A percentile compares a stretch with the other conserved stretches of the same genome.
Conservation (phyloP, 768 basidiomycete species). For the Boletus pseudopeckii region DNA sequence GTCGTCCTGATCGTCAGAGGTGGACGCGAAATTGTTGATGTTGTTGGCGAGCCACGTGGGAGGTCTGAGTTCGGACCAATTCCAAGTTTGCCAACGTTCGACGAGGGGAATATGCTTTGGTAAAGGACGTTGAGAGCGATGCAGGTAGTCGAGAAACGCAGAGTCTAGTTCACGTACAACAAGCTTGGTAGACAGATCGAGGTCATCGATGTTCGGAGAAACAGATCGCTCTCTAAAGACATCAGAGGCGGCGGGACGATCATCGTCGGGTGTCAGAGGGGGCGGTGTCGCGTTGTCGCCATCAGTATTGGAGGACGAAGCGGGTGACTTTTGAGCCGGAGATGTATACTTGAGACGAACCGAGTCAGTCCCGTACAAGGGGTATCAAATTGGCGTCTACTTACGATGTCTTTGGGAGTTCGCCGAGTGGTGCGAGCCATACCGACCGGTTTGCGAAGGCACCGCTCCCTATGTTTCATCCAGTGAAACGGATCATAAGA, state of each 20-base stretch:
- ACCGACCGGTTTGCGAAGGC: conserved; percentile 44
- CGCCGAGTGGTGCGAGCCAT: conserved; percentile 13
- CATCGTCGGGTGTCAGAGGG: conserved; percentile 37
- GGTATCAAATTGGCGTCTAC: background rate
- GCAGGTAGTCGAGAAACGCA: conserved; percentile 22
- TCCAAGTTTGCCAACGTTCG: conserved; percentile 34
- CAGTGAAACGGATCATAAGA: conserved; percentile 66
- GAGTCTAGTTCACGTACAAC: conserved; percentile 26
- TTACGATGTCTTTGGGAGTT: conserved; percentile 24
- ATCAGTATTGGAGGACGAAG: conserved; percentile 30
- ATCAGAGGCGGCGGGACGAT: conserved; percentile 17
- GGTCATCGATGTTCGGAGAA: conserved; percentile 21
- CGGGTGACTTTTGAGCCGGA: conserved; percentile 20
- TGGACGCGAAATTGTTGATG: background rate
- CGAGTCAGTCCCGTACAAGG: conserved; percentile 1
- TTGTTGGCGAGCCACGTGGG: conserved; percentile 25
- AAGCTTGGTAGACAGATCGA: conserved; percentile 14
- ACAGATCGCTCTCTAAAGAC: conserved; percentile 25
- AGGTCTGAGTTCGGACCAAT: conserved; percentile 32
- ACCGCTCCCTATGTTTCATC: conserved; percentile 59
- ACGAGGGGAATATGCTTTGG: conserved; percentile 22
- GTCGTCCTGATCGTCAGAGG: conserved; percentile 22
- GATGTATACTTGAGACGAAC: conserved; percentile 16
- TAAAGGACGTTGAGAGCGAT: conserved; percentile 23
- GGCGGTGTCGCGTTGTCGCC: conserved; percentile 34